phyloP scores from a whole-genome alignment of 2,329 filamentous ascomycete species.

The Fusarium sp. region DNA sequence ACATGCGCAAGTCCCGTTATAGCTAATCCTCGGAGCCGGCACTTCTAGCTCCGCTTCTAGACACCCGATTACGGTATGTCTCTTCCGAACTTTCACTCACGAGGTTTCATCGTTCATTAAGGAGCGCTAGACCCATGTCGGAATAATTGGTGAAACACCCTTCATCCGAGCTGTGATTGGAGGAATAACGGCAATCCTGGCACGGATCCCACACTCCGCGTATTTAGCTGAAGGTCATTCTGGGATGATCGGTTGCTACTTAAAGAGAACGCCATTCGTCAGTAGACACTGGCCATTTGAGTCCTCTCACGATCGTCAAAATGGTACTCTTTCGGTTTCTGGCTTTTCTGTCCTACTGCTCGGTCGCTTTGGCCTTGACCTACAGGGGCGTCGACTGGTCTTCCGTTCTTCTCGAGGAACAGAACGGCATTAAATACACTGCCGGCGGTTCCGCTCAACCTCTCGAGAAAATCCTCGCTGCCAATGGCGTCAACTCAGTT shows the following conservation, averaged over 20 bases:
- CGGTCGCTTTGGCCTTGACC: slow-evolving; percentile 56
- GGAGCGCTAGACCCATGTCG: not conserved
- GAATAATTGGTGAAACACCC: slow-evolving; percentile 4
- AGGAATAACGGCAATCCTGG: slow-evolving; percentile 10
- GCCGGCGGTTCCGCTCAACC: slow-evolving; percentile 61
- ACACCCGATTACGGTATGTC: not conserved
- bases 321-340: slow-evolving; percentile 27
- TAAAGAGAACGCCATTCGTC: not conserved
- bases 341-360: slow-evolving; percentile 23
- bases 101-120: slow-evolving; percentile 17
- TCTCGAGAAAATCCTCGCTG: slow-evolving; percentile 70
- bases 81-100: not conserved
- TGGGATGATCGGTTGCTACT: not conserved
- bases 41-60: not conserved
- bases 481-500: slow-evolving; percentile 73
- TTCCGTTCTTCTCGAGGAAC: slow-evolving; percentile 71
- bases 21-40: not conserved
- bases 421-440: slow-evolving; percentile 68
- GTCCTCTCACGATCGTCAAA: not conserved
- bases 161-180: not conserved
- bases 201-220: not conserved
- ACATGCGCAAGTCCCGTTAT: not conserved
- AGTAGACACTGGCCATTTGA: rapidly evolving
- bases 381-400: slow-evolving; percentile 78
- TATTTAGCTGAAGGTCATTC: too few species aligned